A percentile compares a stretch with the other conserved stretches of the same genome.
Conservation (phyloP, 805 yeast species). For the Candida khao-thaluensis region DNA sequence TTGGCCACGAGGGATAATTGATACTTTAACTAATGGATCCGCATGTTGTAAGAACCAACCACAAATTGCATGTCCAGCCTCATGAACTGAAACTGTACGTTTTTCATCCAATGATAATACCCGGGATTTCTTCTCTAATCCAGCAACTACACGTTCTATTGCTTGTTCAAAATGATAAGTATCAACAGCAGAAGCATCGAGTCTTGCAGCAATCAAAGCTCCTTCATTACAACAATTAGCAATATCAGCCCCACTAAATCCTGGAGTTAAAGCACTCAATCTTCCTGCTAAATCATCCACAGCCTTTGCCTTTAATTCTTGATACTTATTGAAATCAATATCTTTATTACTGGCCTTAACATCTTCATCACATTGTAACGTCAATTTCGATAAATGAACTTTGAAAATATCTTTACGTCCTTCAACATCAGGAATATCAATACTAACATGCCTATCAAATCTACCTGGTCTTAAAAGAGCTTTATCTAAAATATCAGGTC, state of each 20-base stretch:
- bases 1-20: conserved; percentile 91
- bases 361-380: conserved; percentile 42
- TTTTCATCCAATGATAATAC: conserved; percentile 79
- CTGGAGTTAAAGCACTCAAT: conserved; percentile 89
- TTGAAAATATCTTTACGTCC: conserved; percentile 85
- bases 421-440: conserved; percentile 84
- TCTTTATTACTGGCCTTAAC: conserved; percentile 26
- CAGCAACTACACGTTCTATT: conserved; percentile 91
- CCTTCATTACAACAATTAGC: conserved; percentile 95
- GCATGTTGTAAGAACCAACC: conserved; percentile 91
- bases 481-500: conserved; percentile 86
- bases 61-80: conserved; percentile 95
- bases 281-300: conserved; percentile 65
- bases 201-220: conserved; percentile 88
- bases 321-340: conserved; percentile 50
- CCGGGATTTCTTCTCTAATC: conserved; percentile 83
- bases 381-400: conserved; percentile 75
- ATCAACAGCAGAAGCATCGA: conserved; percentile 58
- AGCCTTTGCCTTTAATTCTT: conserved; percentile 38
- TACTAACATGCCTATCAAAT: conserved; percentile 84
- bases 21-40: conserved; percentile 89
- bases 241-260: conserved; percentile 94
- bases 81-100: conserved; percentile 87
- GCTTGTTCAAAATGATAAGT: conserved; percentile 84
- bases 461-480: conserved; percentile 94